Base-by-base conservation (phyloP, 257 asterid species). In the Thymus mandschuricus region DNA sequence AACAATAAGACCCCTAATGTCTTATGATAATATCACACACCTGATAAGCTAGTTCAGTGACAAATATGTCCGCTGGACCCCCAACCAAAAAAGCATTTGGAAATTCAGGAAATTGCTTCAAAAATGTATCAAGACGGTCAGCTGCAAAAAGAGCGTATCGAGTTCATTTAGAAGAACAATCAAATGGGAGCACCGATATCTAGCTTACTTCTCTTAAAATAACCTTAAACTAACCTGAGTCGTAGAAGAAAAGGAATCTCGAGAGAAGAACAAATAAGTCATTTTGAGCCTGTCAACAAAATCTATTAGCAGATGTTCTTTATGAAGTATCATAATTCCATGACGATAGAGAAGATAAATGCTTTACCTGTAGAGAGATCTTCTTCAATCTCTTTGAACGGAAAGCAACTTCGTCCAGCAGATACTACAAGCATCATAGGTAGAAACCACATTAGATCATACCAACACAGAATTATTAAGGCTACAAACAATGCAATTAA, bases 61-160 rank as follows among this genome's bases (percentile, higher is more conserved):
- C 89, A 80, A 89, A 88, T 69, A 86, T 57, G 80, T 92, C 97
- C 3, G 88, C 71, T 21, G 95, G 79, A 71, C 89, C 81, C 35
- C 98, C 96, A 50, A 85, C 70, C 55, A 90, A 75, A 88, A 89
- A 86, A 64, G 89, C 91, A 76, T 86, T 89, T 15, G 91, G 97
- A 69, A 82, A 83, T 33, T 84, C 98, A 45, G 95, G 98, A 78
- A 76, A 86, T 60, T 88, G 88, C 78, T 83, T 78, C 71, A 92
- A 72, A 79, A 92, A 88, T 65, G 65, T 70, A 50, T 77, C 88
- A 21, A 92, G 89, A 55, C 77, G 84, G 74, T 86, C 92, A 60
- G 60, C 98, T 92, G 92, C 33, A 45, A 81, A 43, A 43, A 69
- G 29, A 69, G 33, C 45, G 21, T 50, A 46, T 60, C 52, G 30